Base-by-base conservation (phyloP, 352 stramenopile genomes). In the Globisporangium cylindrosporum region DNA sequence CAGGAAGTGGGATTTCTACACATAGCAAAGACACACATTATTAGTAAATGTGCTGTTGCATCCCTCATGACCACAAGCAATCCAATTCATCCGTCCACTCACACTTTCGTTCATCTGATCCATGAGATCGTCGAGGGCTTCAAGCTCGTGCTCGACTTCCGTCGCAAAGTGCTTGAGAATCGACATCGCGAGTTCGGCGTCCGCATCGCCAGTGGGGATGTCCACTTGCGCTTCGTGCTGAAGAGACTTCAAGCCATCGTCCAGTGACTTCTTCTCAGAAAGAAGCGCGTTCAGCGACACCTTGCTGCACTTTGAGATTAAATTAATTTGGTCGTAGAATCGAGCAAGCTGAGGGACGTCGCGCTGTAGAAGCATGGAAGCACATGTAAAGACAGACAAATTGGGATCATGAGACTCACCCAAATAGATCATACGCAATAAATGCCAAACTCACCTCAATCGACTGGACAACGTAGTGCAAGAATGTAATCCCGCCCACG, bases 391-490 rank as follows among this genome's bases (percentile, higher is more conserved):
- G 12, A 7, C 9, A 66, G 22, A 14, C 15, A 66, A n/a, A 14
- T 36, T 27, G 34, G 53, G 5, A 20, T 27, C n/a, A 3, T 18
- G 3, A n/a, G 1, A 58, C 15, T 34, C 14, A 18, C 0, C 22
- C 14, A 32, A 29, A 8, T 24, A 14, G 18, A 22, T 36, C 2
- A 58, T 36, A 6, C 7, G 41, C 4, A n/a, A 49, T 4, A 58
- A 58, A 58, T 38, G 14, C 12, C 14, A 24, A 8, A 64, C 67
- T 12, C 60, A 75, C 71, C 36, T 95, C 88, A 56, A 94, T 90
- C 25, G 82, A 91, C 69, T 95, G 84, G 24, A 95, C 86, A n/a
- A 95, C 76, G 63, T 93, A 95, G 54, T 95, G 88, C 59, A 94
- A 74, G 64, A 95, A 90, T 14, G 88, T 94, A 53, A 88, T 88